Conservation (phyloP, 768 basidiomycete genomes). For the Coprinopsis strossmayeri region DNA sequence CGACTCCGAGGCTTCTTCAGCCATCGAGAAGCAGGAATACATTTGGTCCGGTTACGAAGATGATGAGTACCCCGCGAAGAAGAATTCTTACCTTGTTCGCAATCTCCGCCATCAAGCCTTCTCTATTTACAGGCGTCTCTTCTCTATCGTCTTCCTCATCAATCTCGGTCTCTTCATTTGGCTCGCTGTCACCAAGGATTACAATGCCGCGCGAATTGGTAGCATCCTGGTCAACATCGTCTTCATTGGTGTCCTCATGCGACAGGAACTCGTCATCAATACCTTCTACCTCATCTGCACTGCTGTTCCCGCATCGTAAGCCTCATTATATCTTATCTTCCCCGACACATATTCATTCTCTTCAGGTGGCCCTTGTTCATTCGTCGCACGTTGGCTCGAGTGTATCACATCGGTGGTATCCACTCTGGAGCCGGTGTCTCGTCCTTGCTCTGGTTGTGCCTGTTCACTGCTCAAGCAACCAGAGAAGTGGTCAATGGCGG, state of each 20-base stretch:
- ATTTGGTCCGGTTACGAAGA: constrained; percentile 50
- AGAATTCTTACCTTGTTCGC: constrained; percentile 37
- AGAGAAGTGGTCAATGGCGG: constrained; percentile 34
- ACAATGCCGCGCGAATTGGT: constrained; percentile 29
- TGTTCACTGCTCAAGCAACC: constrained; percentile 46
- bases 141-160: constrained; percentile 49
- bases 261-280: constrained; percentile 55
- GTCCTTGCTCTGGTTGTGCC: constrained; percentile 45
- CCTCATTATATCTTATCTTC: constrained; percentile 4
- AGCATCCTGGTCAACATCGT: constrained; percentile 40
- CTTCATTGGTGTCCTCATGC: constrained; percentile 42
- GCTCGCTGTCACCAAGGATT: constrained; percentile 25
- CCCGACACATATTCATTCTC: constrained; percentile 1
- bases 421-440: constrained; percentile 55
- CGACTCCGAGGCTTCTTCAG: constrained; percentile 15
- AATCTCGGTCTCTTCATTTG: constrained; percentile 49
- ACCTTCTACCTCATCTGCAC: constrained; percentile 48
- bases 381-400: constrained; percentile 45
- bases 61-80: constrained; percentile 44
- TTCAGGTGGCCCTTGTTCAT: constrained; percentile 49
- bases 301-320: constrained; percentile 42
- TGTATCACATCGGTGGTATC: constrained; percentile 55
- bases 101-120: constrained; percentile 52
- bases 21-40: constrained; percentile 26
- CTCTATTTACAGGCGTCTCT: constrained; percentile 52